phyloP scores from a whole-genome alignment of 2,329 filamentous ascomycete species.

The Calonectria pauciramosa region DNA sequence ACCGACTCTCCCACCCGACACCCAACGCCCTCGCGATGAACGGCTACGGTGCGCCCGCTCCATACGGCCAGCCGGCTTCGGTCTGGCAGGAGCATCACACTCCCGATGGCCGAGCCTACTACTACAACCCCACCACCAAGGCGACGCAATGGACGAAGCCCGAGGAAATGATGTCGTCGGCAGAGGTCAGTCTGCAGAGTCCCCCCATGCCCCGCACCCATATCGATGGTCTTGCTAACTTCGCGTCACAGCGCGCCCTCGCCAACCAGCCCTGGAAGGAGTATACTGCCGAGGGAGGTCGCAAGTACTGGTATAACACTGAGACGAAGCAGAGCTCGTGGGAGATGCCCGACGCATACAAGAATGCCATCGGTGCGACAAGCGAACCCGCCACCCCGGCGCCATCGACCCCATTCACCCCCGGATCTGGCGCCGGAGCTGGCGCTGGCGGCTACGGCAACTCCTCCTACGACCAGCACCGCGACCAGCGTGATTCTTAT shows the following conservation, averaged over 20 bases:
- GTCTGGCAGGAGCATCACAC: constrained; percentile 87
- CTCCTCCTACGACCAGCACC: constrained; percentile 54
- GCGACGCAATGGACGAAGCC: constrained; percentile 96
- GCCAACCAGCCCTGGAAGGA: constrained; percentile 92
- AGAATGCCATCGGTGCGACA: constrained; percentile 76
- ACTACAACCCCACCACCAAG: constrained; percentile 89
- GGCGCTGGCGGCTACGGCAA: constrained; percentile 51
- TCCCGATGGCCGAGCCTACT: constrained; percentile 88
- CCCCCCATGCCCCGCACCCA: background rate
- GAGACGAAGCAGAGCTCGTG: constrained; percentile 94
- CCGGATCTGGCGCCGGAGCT: constrained; percentile 46
- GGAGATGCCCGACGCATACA: constrained; percentile 91
- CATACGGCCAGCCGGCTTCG: constrained; percentile 63
- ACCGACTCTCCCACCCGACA: background rate
- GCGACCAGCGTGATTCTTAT: constrained; percentile 54
- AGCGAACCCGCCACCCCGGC: constrained; percentile 58
- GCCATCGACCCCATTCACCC: constrained; percentile 58
- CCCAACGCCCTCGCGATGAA: constrained; percentile 64
- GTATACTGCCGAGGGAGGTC: constrained; percentile 87
- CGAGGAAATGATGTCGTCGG: constrained; percentile 85
- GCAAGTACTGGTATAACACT: constrained; percentile 96
- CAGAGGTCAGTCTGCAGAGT: constrained; percentile 73
- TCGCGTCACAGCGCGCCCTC: constrained; percentile 75
- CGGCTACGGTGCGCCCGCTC: constrained; percentile 63
- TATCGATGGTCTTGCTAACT: constrained; percentile 26